Conservation (phyloP, 208 protist species). For the Angomonas ambiguus region DNA sequence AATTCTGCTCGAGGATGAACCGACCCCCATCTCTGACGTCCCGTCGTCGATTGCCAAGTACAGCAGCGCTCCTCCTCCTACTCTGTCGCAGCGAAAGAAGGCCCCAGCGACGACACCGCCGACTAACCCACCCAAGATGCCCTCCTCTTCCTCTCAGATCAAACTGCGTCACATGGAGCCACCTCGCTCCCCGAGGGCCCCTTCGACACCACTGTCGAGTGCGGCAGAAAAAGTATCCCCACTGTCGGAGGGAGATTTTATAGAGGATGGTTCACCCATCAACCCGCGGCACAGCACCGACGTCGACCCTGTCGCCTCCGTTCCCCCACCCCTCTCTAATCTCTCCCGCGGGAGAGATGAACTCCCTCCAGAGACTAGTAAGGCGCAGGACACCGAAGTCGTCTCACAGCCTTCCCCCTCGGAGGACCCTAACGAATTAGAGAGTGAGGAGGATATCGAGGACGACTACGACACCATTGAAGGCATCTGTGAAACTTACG, state of each 20-base stretch:
- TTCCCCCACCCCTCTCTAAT: too few relatives aligned
- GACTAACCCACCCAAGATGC: not conserved
- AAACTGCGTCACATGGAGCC: not conserved
- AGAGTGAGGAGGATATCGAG: constrained; percentile 6
- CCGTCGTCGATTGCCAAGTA: constrained; percentile 5
- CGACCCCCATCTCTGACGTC: constrained; percentile 2
- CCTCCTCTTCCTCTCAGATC: not conserved
- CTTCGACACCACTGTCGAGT: not conserved
- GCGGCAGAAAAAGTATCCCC: not conserved
- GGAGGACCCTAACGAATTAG: too few relatives aligned
- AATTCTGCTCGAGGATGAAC: not conserved
- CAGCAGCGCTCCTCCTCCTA: not conserved
- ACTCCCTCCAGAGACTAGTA: too few relatives aligned
- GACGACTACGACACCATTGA: constrained; percentile 69
- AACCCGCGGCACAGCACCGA: not conserved
- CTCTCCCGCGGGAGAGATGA: too few relatives aligned
- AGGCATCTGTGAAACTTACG: constrained; percentile 51
- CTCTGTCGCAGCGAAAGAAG: not conserved
- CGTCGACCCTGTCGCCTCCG: not conserved
- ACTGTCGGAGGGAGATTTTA: too few relatives aligned
- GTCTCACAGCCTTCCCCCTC: too few relatives aligned
- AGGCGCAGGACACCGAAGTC: too few relatives aligned
- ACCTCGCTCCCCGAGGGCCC: not conserved
- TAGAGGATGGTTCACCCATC: too few relatives aligned
- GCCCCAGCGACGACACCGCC: not conserved